phyloP scores from a whole-genome alignment of 1,139 yeast species.

The Taphrina populina region DNA sequence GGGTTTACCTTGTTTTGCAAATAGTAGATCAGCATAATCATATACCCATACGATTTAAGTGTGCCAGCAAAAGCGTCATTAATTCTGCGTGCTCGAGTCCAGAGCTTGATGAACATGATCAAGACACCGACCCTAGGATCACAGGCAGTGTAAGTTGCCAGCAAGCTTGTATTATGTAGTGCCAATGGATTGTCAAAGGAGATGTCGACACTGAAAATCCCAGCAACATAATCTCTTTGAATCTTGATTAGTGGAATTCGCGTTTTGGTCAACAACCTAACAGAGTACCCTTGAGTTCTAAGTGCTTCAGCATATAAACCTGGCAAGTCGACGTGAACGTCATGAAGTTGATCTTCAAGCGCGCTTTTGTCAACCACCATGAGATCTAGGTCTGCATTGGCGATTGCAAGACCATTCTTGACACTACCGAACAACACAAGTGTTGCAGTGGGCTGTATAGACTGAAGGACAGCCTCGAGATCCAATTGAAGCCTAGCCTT shows the following conservation, averaged over 20 bases:
- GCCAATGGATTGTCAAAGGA: conserved; percentile 36
- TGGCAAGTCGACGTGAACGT: conserved; percentile 19
- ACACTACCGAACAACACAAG: conserved; percentile 35
- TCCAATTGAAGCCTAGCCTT: conserved; percentile 22
- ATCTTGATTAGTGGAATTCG: conserved; percentile 35
- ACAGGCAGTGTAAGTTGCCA: conserved; percentile 33
- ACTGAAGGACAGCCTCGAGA: conserved; percentile 20
- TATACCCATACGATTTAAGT: conserved; percentile 37
- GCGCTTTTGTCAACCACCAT: conserved; percentile 30
- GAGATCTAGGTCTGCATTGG: conserved; percentile 36
- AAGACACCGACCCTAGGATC: conserved; percentile 34
- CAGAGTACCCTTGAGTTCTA: conserved; percentile 25
- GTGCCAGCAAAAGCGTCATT: conserved; percentile 37
- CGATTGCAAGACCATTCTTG: conserved; percentile 31
- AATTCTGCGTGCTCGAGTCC: conserved; percentile 35
- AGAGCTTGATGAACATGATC: conserved; percentile 34
- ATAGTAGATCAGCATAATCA: conserved; percentile 34
- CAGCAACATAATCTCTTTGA: conserved; percentile 23
- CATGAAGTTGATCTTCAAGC: conserved; percentile 27
- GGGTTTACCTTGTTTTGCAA: conserved; percentile 32
- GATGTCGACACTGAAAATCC: conserved; percentile 33
- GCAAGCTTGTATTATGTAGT: conserved; percentile 35
- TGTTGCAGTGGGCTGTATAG: conserved; percentile 24
- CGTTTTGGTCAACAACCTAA: conserved; percentile 32
- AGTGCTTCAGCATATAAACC: conserved; percentile 13